Base-by-base conservation (phyloP, 2,329 filamentous ascomycete genomes). In the Neocatenulostroma microsporum region DNA sequence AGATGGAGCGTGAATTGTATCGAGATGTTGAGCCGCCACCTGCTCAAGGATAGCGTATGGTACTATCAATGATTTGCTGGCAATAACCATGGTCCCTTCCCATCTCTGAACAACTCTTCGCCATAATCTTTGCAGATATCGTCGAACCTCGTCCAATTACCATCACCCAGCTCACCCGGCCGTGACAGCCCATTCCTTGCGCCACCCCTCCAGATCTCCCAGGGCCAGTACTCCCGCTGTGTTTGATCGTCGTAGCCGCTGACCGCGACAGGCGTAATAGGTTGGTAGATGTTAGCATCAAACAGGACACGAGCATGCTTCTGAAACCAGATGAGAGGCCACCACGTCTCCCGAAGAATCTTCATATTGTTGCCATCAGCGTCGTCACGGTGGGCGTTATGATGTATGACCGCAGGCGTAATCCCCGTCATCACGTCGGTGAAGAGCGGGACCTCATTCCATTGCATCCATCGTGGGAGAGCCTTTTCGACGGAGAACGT, bases 131-230 rank as follows among this genome's bases (percentile, higher is more conserved):
- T 51, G 43, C 68, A 72, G 3, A 70, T 54, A 13, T 67, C 62
- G 5, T 56, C 55, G 43, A 66, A 67, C 2, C 54, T 51, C 24
- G 69, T 42, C 67, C 67, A 71, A n/a, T n/a, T n/a, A n/a, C n/a
- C n/a, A 58, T 55, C 24, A 61, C 62, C 1, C 62, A 24, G 19
- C 30, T 65, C 64, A 62, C 70, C 12, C 64, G 48, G 7, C 67
- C 65, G 58, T 2, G 64, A 59, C 44, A 48, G 67, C 57, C 62
- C 66, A 62, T 40, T 68, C 66, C 68, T 69, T 7, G 65, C 54
- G 3, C 69, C 69, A 1, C 68, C 68, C 29, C 58, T 62, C 7
- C 67, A 60, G 45, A 49, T 69, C 60, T 64, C 67, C 61, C 58
- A 57, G 56, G 20, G 59, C 60, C 42, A 66, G 52, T 7, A 65